Conservation (phyloP, 306 rosid species). For the Citrullus colocynthis region DNA sequence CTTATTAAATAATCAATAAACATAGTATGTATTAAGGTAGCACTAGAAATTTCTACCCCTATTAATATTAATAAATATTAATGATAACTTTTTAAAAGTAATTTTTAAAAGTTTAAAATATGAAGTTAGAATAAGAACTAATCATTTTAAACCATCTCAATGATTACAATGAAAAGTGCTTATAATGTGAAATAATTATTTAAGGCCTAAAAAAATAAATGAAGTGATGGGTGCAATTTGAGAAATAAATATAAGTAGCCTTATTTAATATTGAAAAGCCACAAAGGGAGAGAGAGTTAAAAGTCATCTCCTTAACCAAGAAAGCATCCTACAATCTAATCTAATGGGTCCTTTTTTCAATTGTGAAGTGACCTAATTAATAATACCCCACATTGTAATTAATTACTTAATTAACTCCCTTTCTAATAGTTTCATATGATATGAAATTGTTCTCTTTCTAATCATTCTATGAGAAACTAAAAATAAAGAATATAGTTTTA, state of each 20-base stretch:
- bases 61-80: no score
- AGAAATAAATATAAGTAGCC: slow-evolving; percentile 15
- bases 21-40: no score
- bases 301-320: not conserved
- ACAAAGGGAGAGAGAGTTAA: not conserved
- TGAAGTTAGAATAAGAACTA: not conserved
- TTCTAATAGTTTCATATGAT: not conserved
- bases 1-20: no score
- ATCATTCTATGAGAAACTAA: slow-evolving; percentile 1
- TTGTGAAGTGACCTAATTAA: slow-evolving; percentile 30
- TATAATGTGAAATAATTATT: slow-evolving; percentile 3
- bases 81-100: no score
- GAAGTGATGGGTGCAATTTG: not conserved
- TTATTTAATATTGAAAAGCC: slow-evolving; percentile 10
- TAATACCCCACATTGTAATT: slow-evolving; percentile 7
- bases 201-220: not conserved
- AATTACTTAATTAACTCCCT: not conserved
- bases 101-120: not conserved
- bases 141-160: not conserved
- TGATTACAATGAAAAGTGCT: not conserved
- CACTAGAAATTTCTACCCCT: no score
- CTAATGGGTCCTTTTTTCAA: slow-evolving; percentile 28
- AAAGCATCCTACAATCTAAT: slow-evolving; percentile 22
- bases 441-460: slow-evolving; percentile 8
- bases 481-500: not conserved